Evolutionary conservation across 345 rosid genomes (phyloP).

Genomic region (Murraya paniculata): DNA sequence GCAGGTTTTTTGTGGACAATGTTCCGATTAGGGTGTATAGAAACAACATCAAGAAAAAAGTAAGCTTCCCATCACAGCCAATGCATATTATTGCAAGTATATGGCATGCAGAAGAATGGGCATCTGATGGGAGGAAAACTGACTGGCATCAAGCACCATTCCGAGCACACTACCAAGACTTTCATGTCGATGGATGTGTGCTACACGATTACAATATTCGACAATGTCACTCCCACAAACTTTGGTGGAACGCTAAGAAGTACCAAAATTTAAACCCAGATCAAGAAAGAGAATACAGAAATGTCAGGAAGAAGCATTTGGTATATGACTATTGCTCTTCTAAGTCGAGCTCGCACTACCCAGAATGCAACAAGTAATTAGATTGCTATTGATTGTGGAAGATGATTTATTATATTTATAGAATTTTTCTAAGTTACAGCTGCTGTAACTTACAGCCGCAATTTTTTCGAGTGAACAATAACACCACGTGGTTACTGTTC

Average conservation of each 20-base stretch:
- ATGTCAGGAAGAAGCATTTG: slow-evolving; percentile 28
- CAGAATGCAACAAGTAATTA: neutral
- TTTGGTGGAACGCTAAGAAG: slow-evolving; percentile 1
- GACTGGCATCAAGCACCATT: slow-evolving; percentile 30
- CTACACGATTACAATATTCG: neutral
- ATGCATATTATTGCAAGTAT: slow-evolving; percentile 28
- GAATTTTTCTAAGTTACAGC: too few species aligned
- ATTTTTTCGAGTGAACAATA: too few species aligned
- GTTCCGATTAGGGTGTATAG: slow-evolving; percentile 35
- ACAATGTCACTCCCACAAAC: neutral
- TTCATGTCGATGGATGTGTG: slow-evolving; percentile 30
- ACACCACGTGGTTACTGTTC: too few species aligned
- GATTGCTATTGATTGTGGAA: neutral
- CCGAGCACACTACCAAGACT: slow-evolving; percentile 29
- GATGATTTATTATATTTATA: too few species aligned
- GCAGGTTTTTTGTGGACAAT: slow-evolving; percentile 36
- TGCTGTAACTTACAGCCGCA: too few species aligned
- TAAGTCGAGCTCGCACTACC: neutral
- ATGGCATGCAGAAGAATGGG: slow-evolving; percentile 15
- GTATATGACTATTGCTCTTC: slow-evolving; percentile 29
- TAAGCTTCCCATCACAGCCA: slow-evolving; percentile 24
- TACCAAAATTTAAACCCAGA: slow-evolving; percentile 17
- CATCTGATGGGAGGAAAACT: neutral
- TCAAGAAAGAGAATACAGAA: slow-evolving; percentile 9
- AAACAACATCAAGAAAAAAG: slow-evolving; percentile 16